Base-by-base conservation (phyloP, 805 yeast species). In the Teunomyces tritomae region DNA sequence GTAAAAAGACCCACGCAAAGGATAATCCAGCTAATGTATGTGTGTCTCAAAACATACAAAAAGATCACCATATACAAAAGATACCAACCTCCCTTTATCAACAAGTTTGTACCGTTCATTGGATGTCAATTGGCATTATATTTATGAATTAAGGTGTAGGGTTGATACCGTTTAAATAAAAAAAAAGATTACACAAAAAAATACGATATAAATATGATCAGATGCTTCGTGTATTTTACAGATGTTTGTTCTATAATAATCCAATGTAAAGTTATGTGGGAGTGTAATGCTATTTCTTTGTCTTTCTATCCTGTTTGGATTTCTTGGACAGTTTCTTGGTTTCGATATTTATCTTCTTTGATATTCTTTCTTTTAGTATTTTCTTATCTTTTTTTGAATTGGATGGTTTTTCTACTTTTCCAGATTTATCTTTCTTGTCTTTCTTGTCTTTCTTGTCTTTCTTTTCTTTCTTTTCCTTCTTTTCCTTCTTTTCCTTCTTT, bases 401-500 rank as follows among this genome's bases (percentile, higher is more conserved):
- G 35, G 54, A 54, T 40, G 54, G 53, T 54, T 53, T 56, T 55
- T 61, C 56, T 46, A 55, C 56, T 49, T 59, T 57, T 45, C 49
- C 55, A 48, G 53, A 54, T 39, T 47, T 48, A 2, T 30, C 55
- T 47, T 63, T 55, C 47, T 60, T 49, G 44, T 56, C 51, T 49
- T 57, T 28, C 45, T 44, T 52, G 55, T 61, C 59, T 33, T 55
- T 55, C 52, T 60, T 54, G 53, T 64, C 56, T 40, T 56, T 55
- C 48, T 59, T 55, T 55, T 60, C 56, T 7, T 62, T 58, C 49
- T 64, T 63, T 56, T 58, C 59, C 28, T 65, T 64, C 47, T 60
- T 57, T 47, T 49, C 57, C 47, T 58, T 47, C 46, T 54, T 56
- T 39, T 49, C 56, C 59, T 55, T 51, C 49, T 62, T 51, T 54